A percentile compares a stretch with the other conserved stretches of the same genome.
Evolutionary conservation across 768 basidiomycete species (phyloP).

Genomic region (Rhizopogon rudus): DNA sequence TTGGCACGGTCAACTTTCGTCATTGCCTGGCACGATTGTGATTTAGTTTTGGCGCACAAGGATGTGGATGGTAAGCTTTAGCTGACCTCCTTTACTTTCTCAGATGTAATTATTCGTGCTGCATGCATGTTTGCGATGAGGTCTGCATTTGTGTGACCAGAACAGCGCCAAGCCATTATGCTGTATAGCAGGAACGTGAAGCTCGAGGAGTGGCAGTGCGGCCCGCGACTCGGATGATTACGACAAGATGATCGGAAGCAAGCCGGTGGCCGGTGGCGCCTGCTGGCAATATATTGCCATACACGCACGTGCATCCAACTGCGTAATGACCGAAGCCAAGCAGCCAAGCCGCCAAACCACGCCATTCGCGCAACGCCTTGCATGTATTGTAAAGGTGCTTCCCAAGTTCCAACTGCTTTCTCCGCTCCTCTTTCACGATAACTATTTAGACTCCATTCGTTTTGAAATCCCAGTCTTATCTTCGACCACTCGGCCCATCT

Average conservation of each 20-base stretch:
- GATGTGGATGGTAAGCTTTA: not conserved
- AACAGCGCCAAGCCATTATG: constrained; percentile 80
- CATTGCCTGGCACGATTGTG: constrained; percentile 52
- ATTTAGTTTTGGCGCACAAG: not conserved
- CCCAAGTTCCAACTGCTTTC: too few relatives aligned
- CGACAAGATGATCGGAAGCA: too few relatives aligned
- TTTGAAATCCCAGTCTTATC: not conserved
- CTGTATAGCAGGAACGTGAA: too few relatives aligned
- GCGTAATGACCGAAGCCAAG: too few relatives aligned
- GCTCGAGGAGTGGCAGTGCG: too few relatives aligned
- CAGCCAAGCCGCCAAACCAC: too few relatives aligned
- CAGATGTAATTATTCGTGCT: constrained; percentile 51
- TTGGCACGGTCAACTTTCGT: constrained; percentile 60
- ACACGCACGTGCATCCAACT: too few relatives aligned
- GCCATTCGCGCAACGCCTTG: too few relatives aligned
- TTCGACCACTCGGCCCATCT: not conserved
- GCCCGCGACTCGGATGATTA: too few relatives aligned
- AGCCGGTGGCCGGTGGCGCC: too few relatives aligned
- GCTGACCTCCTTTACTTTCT: constrained; percentile 51
- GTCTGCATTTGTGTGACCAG: constrained; percentile 63
- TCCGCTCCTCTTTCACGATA: not conserved
- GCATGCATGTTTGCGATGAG: constrained; percentile 64
- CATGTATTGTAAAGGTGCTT: too few relatives aligned
- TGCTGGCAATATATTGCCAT: too few relatives aligned
- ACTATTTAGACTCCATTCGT: constrained; percentile 2